Percentiles rank a stretch among this genome's conserved stretches.
These are phyloP conservation scores for Lodderomyces theae DNA, from an alignment of 1,139 yeast genomes.

Conservation along the genomic window DNA sequence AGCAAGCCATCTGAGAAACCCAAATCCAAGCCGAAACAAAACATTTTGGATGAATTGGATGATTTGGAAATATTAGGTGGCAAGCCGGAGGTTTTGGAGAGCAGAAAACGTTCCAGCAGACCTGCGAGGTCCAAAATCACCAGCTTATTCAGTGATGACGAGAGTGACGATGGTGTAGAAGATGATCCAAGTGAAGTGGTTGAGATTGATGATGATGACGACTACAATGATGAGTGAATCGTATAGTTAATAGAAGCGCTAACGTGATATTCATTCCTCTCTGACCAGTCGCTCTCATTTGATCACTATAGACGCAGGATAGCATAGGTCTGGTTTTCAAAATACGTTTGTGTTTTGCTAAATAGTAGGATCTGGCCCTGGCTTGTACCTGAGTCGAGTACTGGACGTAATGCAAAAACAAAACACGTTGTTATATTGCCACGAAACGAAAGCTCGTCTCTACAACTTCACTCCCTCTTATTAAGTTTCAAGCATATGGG, in stretches of 20 bases:
- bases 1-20: conserved; percentile 5
- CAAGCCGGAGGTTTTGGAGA: neutral
- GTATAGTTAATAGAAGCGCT: too few relatives aligned
- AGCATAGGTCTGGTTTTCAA: too few relatives aligned
- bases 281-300: too few relatives aligned
- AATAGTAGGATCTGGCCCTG: too few relatives aligned
- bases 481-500: neutral
- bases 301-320: too few relatives aligned
- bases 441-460: neutral
- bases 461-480: neutral
- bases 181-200: conserved; percentile 7
- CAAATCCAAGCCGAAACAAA: conserved; percentile 8
- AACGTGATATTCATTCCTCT: too few relatives aligned
- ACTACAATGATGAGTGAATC: conserved; percentile 1
- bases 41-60: conserved; percentile 16
- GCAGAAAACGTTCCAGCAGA: conserved; percentile 4
- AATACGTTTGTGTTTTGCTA: too few relatives aligned
- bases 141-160: conserved; percentile 3
- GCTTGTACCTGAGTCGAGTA: too few relatives aligned
- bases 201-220: conserved; percentile 3
- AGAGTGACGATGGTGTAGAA: conserved; percentile 7
- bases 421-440: neutral
- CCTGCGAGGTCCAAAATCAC: neutral
- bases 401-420: neutral
- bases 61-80: conserved; percentile 14